These are phyloP conservation scores for Xylaria sp. DNA, from an alignment of 2,329 filamentous ascomycete species.

Conservation along the genomic window DNA sequence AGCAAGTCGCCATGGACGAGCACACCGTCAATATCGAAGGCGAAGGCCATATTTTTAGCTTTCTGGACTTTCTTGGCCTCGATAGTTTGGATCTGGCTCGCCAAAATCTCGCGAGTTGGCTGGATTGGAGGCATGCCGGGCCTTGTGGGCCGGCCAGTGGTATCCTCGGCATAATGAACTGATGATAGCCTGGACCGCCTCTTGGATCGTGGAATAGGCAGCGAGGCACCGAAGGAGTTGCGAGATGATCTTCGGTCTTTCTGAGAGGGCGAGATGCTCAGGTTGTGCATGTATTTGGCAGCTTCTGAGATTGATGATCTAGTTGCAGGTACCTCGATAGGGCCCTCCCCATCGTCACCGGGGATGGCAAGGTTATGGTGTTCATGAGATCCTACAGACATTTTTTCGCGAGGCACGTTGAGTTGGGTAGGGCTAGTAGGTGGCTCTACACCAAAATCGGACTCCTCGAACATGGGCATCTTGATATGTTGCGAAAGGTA, in stretches of 20 bases:
- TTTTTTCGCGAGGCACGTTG: conserved; percentile 20
- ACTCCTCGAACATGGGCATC: conserved; percentile 71
- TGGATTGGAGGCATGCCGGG: conserved; percentile 69
- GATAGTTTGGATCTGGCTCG: conserved; percentile 76
- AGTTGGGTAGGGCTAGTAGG: conserved; percentile 40
- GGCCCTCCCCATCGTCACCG: conserved; percentile 57
- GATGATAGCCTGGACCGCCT: conserved; percentile 75
- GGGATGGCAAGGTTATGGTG: conserved; percentile 53
- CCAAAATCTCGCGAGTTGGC: conserved; percentile 74
- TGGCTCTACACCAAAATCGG: conserved; percentile 61
- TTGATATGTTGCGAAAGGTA: conserved; percentile 45
- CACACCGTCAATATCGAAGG: conserved; percentile 83
- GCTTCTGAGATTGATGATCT: conserved; percentile 76
- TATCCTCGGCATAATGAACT: conserved; percentile 58
- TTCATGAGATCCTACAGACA: conserved; percentile 37
- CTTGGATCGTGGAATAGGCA: conserved; percentile 78
- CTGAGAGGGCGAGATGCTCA: conserved; percentile 75
- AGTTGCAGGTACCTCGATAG: conserved; percentile 77
- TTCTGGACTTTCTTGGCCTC: conserved; percentile 72
- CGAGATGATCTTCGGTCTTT: conserved; percentile 75
- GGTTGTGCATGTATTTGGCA: conserved; percentile 76
- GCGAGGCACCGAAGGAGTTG: conserved; percentile 79
- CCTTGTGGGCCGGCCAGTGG: conserved; percentile 58
- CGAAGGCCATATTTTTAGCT: conserved; percentile 84
- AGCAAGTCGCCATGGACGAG: conserved; percentile 77